phyloP scores from a whole-genome alignment of 441 rosid species.

The Eruca vesicaria region DNA sequence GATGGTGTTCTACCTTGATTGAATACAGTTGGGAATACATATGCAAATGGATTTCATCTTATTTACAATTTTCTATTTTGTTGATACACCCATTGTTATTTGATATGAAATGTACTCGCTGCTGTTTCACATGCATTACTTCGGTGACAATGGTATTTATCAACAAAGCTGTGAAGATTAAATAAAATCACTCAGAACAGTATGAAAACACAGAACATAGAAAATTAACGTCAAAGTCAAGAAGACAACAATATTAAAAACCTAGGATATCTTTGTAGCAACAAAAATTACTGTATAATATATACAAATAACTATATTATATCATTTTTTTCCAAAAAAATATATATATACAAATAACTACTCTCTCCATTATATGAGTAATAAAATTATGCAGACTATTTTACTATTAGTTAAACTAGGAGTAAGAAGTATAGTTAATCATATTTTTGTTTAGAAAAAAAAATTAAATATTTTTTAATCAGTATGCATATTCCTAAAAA shows the following conservation, averaged over 20 bases:
- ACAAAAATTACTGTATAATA: not conserved
- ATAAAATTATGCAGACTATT: not conserved
- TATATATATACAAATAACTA: too few relatives aligned
- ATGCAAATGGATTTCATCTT: constrained; percentile 71
- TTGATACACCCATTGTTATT: not conserved
- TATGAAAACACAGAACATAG: not conserved
- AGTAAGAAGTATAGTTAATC: too few relatives aligned
- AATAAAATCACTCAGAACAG: not conserved
- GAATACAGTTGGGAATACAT: constrained; percentile 89
- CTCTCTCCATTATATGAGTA: not conserved
- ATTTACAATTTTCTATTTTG: not conserved
- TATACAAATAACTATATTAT: too few relatives aligned
- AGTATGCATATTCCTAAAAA: not conserved
- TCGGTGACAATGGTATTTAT: not conserved
- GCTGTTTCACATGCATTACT: not conserved
- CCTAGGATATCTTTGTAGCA: not conserved
- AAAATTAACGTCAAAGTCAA: not conserved
- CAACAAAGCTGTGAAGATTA: not conserved
- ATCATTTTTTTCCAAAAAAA: too few relatives aligned
- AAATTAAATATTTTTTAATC: not conserved
- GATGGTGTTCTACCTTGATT: constrained; percentile 29
- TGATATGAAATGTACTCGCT: not conserved
- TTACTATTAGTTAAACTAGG: not conserved
- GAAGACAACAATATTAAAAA: not conserved
- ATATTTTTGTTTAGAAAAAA: too few relatives aligned